These are phyloP conservation scores for Ustilago shanxiensis DNA, from an alignment of 1,284 basidiomycete genomes.

Conservation along the genomic window DNA sequence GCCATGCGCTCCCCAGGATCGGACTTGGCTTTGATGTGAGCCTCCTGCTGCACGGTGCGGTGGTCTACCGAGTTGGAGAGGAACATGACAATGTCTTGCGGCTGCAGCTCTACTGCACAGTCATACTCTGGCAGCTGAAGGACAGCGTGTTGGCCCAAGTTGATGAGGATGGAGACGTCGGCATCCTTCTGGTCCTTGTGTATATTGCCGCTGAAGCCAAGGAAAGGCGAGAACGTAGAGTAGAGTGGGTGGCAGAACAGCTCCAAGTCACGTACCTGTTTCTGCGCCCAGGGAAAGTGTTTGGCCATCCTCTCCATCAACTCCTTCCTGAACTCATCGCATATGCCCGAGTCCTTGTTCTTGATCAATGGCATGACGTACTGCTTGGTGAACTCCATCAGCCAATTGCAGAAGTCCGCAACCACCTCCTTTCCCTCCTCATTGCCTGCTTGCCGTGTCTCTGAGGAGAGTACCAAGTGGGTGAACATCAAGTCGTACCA, in stretches of 20 bases:
- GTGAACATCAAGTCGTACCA: too few relatives aligned
- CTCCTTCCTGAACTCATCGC: neutral
- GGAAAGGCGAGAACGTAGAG: neutral
- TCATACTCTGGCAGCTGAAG: constrained; percentile 1
- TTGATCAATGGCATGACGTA: too few relatives aligned
- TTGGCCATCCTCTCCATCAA: neutral
- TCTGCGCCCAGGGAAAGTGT: neutral
- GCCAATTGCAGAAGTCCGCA: too few relatives aligned
- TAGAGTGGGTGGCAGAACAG: constrained; percentile 3
- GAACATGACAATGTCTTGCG: constrained; percentile 4
- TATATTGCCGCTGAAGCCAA: neutral
- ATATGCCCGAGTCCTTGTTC: neutral
- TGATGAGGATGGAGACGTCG: neutral
- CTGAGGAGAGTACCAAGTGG: too few relatives aligned
- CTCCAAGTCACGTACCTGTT: neutral
- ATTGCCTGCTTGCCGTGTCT: too few relatives aligned
- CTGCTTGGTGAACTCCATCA: too few relatives aligned
- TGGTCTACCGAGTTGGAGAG: neutral
- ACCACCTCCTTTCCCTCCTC: too few relatives aligned
- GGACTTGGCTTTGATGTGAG: too few relatives aligned
- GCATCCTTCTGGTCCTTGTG: constrained; percentile 1
- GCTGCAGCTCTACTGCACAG: neutral
- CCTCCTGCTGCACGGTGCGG: neutral
- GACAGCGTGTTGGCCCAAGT: neutral
- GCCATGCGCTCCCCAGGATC: too few relatives aligned